phyloP scores from a whole-genome alignment of 768 basidiomycete species.

The Suillus plorans region DNA sequence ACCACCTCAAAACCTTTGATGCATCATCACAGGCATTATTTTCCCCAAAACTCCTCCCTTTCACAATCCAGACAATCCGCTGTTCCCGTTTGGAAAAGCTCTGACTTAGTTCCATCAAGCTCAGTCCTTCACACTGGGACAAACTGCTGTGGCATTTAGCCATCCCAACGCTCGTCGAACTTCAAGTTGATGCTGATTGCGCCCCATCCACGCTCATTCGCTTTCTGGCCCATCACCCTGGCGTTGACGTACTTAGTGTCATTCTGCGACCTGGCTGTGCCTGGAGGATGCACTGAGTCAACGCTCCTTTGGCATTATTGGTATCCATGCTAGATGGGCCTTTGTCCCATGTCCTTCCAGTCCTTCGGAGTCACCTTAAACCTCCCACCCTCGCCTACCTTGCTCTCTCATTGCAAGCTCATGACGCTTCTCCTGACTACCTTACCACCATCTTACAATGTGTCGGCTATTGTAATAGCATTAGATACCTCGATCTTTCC shows the following conservation, averaged over 20 bases:
- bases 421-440: neutral
- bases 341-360: neutral
- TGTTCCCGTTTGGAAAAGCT: neutral
- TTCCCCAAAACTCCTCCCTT: neutral
- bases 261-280: neutral
- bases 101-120: neutral
- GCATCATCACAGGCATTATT: neutral
- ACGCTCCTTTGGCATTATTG: rapidly evolving
- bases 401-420: neutral
- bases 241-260: neutral
- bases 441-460: neutral
- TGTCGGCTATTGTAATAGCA: neutral
- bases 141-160: neutral
- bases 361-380: neutral
- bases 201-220: neutral
- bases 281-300: neutral
- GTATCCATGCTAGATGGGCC: neutral
- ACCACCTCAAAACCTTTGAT: neutral
- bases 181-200: neutral
- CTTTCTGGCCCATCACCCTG: neutral
- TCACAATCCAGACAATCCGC: neutral
- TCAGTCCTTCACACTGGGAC: neutral
- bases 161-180: neutral
- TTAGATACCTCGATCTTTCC: neutral
- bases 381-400: neutral